Base-by-base conservation (phyloP, 164 flowering plant species). In the Umbilicus rupestris region DNA sequence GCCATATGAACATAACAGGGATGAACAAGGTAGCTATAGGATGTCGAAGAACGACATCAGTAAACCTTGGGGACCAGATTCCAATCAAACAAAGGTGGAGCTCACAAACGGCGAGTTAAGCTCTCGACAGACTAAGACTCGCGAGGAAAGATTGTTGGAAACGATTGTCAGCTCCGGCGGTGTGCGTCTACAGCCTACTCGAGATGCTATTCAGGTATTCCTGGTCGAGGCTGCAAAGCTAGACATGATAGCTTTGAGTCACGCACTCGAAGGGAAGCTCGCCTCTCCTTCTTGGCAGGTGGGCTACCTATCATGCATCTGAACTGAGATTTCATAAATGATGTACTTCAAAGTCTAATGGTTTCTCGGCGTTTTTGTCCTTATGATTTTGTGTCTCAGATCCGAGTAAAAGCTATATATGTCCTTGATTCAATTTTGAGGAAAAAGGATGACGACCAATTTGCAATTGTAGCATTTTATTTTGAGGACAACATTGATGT, bases 261-360 rank as follows among this genome's bases (percentile, higher is more conserved):
- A 62, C 71, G 97, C 97, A 16, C 80, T 95, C 69, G 97, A 92
- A 67, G 68, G 78, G 63, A 95, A 88, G 81, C 96, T 95, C 50
- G 84, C 83, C 65, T 85, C 96, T 64, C 96, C 84, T 60, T 57
- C 77, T 69, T 95, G 99, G 99, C 99, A 95, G 99, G 99, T 69
- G 73, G 69, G 72, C 26, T 66, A 41, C 63, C 65, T 63, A 19
- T 63, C 16, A 28, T 69, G 15, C 15, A 49, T 44, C 11, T 30
- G 20, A 9, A 58, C n/a, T n/a, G n/a, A n/a, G n/a, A n/a, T n/a
- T n/a, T n/a, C n/a, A 33, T 7, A 30, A 24, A 31, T 35, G 1
- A 30, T 30, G 16, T 17, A 1, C 39, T 3, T 5, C 59, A 62
- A 26, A 46, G 26, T 9, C 37, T 45, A 29, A 20, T 28, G n/a